A percentile compares a stretch with the other conserved stretches of the same genome.
These are phyloP conservation scores for Crithidia sp. DNA, from an alignment of 208 protist genomes.

Conservation along the genomic window DNA sequence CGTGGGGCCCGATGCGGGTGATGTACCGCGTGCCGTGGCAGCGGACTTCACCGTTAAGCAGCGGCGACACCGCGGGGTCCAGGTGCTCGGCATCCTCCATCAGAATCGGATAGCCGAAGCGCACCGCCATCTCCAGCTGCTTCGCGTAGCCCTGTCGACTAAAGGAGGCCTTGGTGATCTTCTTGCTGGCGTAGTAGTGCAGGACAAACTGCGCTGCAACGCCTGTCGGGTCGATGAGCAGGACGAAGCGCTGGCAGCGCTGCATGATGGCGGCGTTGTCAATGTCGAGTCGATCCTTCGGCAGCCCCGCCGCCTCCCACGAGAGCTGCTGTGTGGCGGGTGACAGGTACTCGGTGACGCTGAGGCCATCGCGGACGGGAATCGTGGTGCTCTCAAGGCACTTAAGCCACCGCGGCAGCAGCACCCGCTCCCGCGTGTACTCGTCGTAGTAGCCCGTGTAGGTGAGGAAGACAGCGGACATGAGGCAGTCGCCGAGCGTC, in stretches of 20 bases:
- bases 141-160: constrained; percentile 98
- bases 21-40: constrained; percentile 94
- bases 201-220: constrained; percentile 95
- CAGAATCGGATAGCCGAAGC: constrained; percentile 98
- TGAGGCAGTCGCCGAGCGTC: constrained; percentile 96
- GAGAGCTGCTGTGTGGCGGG: constrained; percentile 90
- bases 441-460: constrained; percentile 99
- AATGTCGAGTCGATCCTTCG: constrained; percentile 96
- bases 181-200: constrained; percentile 71
- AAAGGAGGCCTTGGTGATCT: constrained; percentile 96
- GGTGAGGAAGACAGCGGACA: constrained; percentile 95
- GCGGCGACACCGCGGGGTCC: constrained; percentile 98
- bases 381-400: constrained; percentile 74
- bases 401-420: constrained; percentile 90
- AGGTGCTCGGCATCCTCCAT: constrained; percentile 99
- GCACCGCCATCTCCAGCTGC: constrained; percentile 97
- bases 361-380: constrained; percentile 56
- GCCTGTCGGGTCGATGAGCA: constrained; percentile 99
- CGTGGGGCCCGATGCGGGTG: constrained; percentile 96
- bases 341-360: constrained; percentile 94
- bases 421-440: constrained; percentile 76
- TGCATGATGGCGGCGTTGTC: constrained; percentile 99
- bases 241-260: constrained; percentile 94
- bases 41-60: constrained; percentile 98
- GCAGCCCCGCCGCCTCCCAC: constrained; percentile 95